Base-by-base conservation (phyloP, 345 rosid species). In the Conringia planisiliqua region DNA sequence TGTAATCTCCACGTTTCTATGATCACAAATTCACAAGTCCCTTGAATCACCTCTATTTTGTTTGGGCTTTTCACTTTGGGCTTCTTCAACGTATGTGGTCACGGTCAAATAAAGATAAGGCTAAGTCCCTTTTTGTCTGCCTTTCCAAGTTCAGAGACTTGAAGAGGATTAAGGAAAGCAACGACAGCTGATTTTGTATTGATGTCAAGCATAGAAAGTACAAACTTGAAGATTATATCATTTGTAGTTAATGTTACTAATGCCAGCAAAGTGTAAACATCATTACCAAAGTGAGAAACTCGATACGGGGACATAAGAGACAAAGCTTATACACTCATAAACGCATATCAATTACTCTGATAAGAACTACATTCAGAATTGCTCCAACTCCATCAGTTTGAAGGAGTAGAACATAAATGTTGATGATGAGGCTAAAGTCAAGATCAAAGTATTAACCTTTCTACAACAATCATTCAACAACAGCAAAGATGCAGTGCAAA, bases 41-140 rank as follows among this genome's bases (percentile, higher is more conserved):
- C 73, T 56, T 27, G 43, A 44, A 58, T 60, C 58, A 71, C 62
- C 26, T 73, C 46, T 18, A 64, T 18, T 44, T 44, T 65, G 39
- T 57, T 67, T 75, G 73, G 79, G 79, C 79, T 75, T 75, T 54
- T 13, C 57, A 52, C 26, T 66, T 54, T 56, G 62, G 62, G 62
- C 43, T 36, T 52, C 27, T 2, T 33, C 38, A 5, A 1, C 43
- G 67, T 32, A 8, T 55, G 60, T 59, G 73, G 79, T 59, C 56
- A 68, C 8, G 0, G 47, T 67, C 54, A 18, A 32, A 50, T 14
- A 22, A 51, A 32, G 68, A 67, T 38, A 64, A 66, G 50, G 50
- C 48, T 35, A 1, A 10, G 4, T 46, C 71, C 40, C 55, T 66
- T 39, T 50, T 52, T 50, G 39, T 17, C 70, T 38, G 30, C 44